Evolutionary conservation across 1,139 yeast species (phyloP), one percentile per base, ranked within the genome.

Genomic region (Sugiyamaella pinicola): DNA sequence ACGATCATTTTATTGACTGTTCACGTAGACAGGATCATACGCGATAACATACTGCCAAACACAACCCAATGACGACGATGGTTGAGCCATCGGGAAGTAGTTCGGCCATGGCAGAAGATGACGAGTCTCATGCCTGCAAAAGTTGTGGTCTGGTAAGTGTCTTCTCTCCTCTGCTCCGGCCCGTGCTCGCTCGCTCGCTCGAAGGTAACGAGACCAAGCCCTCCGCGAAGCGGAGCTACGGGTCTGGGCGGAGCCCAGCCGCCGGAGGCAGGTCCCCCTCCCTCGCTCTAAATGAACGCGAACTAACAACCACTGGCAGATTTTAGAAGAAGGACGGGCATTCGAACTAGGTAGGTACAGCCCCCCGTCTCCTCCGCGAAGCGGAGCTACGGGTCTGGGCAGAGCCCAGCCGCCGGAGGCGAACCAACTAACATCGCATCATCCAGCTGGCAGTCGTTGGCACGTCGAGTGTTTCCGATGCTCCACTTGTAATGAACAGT

Each of bases 361-460:
- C 26, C 13, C n/a, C 22, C 33, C 8, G 28, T 15, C 40, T 7
- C 31, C 31, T 26, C 31, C 31, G 31, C 31, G 9, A 4, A 3
- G 31, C 31, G 31, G 31, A 26, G 31, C 31, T 4, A 26, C 31
- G 31, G 31, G 31, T 26, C 31, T 26, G 31, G 31, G 31, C 31
- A 26, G 31, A 3, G 31, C 31, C 31, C 31, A 26, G 31, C 31
- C 31, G 31, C 31, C 31, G 31, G 31, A 26, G 31, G 31, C 15
- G 8, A 5, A 5, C 35, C 17, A n/a, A 31, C 35, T 13, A 31
- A 31, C 35, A 4, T 17, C 4, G 17, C 6, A 4, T n/a, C n/a
- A 5, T 38, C 13, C 85, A 52, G 96, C 96, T 22, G 95, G 87
- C 49, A 93, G 89, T 67, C 81, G 96, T 61, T 93, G 99, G 99